phyloP scores from a whole-genome alignment of 129 eudicot genomes.

The Centrapalus pauciflorus region DNA sequence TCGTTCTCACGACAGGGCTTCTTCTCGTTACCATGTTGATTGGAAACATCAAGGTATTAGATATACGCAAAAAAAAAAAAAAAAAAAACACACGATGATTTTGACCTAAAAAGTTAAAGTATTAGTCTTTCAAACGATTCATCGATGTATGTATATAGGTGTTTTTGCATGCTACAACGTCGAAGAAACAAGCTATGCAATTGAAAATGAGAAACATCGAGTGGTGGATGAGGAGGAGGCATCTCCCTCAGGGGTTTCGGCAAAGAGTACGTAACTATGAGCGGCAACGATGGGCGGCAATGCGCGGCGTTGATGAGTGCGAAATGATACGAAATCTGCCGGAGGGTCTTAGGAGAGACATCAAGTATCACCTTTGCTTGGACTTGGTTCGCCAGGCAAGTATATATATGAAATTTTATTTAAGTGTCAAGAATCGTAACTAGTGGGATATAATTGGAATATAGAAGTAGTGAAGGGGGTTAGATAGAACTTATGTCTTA shows the following conservation, averaged over 20 bases:
- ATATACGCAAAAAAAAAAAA: too few relatives aligned
- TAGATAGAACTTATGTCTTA: background rate
- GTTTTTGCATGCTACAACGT: conserved; percentile 90
- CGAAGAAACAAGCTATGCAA: conserved; percentile 97
- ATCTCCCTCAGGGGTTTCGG: conserved; percentile 53
- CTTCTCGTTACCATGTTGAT: conserved; percentile 96
- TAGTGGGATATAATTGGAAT: background rate
- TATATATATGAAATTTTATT: conserved; percentile 12
- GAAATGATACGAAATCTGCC: conserved; percentile 96
- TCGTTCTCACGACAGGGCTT: conserved; percentile 83
- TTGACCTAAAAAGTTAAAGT: too few relatives aligned
- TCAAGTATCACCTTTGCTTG: conserved; percentile 91
- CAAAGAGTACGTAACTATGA: conserved; percentile 92
- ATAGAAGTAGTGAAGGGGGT: background rate
- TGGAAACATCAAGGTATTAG: conserved; percentile 96
- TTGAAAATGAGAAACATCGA: conserved; percentile 88
- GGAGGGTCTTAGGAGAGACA: conserved; percentile 95
- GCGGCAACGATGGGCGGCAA: conserved; percentile 99
- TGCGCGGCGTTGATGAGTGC: conserved; percentile 99
- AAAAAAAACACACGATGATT: too few relatives aligned
- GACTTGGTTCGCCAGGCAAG: conserved; percentile 97
- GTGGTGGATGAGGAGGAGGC: conserved; percentile 98
- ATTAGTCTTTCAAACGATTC: too few relatives aligned
- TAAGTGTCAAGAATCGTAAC: background rate
- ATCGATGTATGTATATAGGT: conserved; percentile 51